Evolutionary conservation across 768 basidiomycete species (phyloP), one percentile per base, ranked within the genome.

Genomic region (Boletus sp.): DNA sequence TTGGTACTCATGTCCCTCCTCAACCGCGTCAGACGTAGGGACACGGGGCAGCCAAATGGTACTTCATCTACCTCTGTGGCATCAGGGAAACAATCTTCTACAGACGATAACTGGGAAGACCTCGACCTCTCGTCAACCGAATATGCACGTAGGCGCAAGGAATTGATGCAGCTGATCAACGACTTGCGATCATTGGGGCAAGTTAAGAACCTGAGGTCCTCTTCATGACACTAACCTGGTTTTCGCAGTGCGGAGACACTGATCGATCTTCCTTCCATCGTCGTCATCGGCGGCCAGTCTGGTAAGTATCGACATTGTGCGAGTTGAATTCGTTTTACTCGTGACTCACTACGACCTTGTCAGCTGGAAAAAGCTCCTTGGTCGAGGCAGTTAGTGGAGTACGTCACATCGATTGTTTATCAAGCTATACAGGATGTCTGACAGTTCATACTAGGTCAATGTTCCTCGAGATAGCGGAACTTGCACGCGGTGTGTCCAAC

Each of bases 391-490:
- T 84, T 0, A 82, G 76, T 14, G 81, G 82, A 7, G 83, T 85
- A 60, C 24, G 79, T 64, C 4, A 0, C 18, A 20, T 14, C 0
- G 18, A 47, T 53, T 49, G 29, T 41, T 30, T 37, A n/a, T 29
- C 11, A 5, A 20, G 6, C 5, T 8, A 35, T 10, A 11, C 20
- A 29, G 3, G 17, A 28, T 42, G 17, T 11, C 18, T 65, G 32
- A 61, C 17, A 9, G 5, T 20, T 47, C 32, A 17, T 35, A 1
- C 17, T 40, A 86, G 85, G 81, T 85, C 32, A 81, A 71, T 48
- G 83, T 86, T 30, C 84, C 85, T 11, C 73, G 85, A 33, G 85
- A 85, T 41, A 81, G 80, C 42, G 83, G 83, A 20, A 85, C 83
- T 1, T 85, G 84, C 51, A 85, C 83, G 0, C 73, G 82, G 84